Base-by-base conservation (phyloP, 768 basidiomycete genomes). In the Pleurotus citrinopileatus region DNA sequence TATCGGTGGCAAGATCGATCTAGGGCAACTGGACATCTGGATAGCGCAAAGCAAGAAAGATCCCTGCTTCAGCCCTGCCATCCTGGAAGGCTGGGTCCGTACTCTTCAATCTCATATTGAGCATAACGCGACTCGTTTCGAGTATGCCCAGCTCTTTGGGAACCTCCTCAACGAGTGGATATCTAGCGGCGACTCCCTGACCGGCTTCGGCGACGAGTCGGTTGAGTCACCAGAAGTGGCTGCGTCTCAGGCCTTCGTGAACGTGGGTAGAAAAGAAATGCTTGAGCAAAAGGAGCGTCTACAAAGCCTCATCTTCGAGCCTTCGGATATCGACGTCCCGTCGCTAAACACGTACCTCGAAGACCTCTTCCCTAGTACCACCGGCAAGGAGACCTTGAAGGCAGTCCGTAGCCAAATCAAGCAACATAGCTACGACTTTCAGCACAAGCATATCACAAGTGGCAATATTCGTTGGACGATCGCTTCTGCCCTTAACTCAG, bases 151-250 rank as follows among this genome's bases (percentile, higher is more conserved):
- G 45, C 64, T 76, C 4, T 78, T 75, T 22, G 74, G 74, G 1
- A 71, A 59, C 23, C 66, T 78, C 10, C 70, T 75, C 55, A 72
- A 73, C 37, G 76, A 78, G 55, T 76, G 76, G 75, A 55, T 75
- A 19, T 63, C 68, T 1, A 75, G 74, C 37, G 74, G 73, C 1
- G 74, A 77, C 59, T 73, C 73, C 0, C 65, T 65, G 17, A 66
- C 69, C 3, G 55, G 28, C n/a, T 23, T 64, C 17, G 59, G 40
- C n/a, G 38, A n/a, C n/a, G n/a, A n/a, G n/a, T n/a, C n/a, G n/a
- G n/a, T 42, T n/a, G 38, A 53, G n/a, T 51, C 54, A 2, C 55
- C 54, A 20, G 52, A 13, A 1, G 59, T 28, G 1, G 53, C 48
- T 8, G 59, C 28, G 17, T 37, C 42, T 9, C 57, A 57, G 19